A percentile compares a stretch with the other conserved stretches of the same genome.
phyloP scores from a whole-genome alignment of 495 filamentous ascomycete genomes.

The Trichoderma virens region DNA sequence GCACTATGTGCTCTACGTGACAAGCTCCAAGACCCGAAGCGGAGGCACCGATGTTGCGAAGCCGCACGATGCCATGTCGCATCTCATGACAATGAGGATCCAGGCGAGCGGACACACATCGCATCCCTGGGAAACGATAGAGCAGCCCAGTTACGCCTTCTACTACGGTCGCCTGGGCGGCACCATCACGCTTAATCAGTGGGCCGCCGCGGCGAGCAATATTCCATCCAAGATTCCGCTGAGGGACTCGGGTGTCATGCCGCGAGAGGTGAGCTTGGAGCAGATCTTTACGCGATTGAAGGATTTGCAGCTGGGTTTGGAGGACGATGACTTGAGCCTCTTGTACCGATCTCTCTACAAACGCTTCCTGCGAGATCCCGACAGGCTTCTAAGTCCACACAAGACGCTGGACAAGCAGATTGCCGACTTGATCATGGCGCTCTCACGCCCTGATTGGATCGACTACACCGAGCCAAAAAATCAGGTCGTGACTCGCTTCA shows the following conservation, averaged over 20 bases:
- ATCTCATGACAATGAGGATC: slow-evolving; percentile 40
- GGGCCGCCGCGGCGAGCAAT: slow-evolving; percentile 42
- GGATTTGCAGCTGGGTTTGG: slow-evolving; percentile 46
- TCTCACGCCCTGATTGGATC: slow-evolving; percentile 56
- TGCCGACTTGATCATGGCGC: slow-evolving; percentile 54
- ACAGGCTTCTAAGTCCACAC: slow-evolving; percentile 41
- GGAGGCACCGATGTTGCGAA: slow-evolving; percentile 38
- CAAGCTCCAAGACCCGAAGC: slow-evolving; percentile 25
- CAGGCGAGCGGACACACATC: slow-evolving; percentile 26
- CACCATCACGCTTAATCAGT: slow-evolving; percentile 54
- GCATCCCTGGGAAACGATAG: slow-evolving; percentile 56
- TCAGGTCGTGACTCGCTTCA: slow-evolving; percentile 58
- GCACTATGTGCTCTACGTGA: slow-evolving; percentile 43
- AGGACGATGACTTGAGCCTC: slow-evolving; percentile 46
- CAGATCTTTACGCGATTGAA: slow-evolving; percentile 47
- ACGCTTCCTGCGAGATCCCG: slow-evolving; percentile 43
- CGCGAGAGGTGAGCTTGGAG: slow-evolving; percentile 45
- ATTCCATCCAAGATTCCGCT: slow-evolving; percentile 39
- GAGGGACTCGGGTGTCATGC: slow-evolving; percentile 40
- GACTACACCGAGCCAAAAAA: slow-evolving; percentile 57
- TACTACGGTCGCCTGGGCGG: slow-evolving; percentile 50
- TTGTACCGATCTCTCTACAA: slow-evolving; percentile 48
- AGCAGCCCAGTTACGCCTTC: slow-evolving; percentile 57
- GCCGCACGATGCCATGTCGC: slow-evolving; percentile 40
- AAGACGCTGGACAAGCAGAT: slow-evolving; percentile 59